These are phyloP conservation scores for Vachellia collinsii DNA, from an alignment of 306 rosid species.

Conservation along the genomic window DNA sequence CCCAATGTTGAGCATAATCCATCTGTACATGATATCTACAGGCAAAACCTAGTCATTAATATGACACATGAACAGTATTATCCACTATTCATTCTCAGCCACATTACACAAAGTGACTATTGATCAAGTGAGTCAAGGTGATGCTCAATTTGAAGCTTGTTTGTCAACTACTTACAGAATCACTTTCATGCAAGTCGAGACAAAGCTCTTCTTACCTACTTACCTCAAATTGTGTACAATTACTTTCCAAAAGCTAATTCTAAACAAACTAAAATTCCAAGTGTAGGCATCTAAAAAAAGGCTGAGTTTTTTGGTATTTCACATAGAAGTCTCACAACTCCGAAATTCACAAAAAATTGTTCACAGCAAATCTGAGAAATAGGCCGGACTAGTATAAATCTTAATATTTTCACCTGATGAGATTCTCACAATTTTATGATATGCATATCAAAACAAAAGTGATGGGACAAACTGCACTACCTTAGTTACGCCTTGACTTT, in stretches of 20 bases:
- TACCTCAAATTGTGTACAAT: too few relatives aligned
- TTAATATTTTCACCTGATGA: not conserved
- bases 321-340: slow-evolving; percentile 2
- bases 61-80: not conserved
- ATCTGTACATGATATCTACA: slow-evolving; percentile 28
- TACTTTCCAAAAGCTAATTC: too few relatives aligned
- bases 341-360: slow-evolving; percentile 2
- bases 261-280: too few relatives aligned
- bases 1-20: slow-evolving; percentile 7
- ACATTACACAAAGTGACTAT: not conserved
- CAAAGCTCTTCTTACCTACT: too few relatives aligned
- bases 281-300: not conserved
- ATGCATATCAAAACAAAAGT: not conserved
- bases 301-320: not conserved
- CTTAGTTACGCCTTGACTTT: slow-evolving; percentile 75
- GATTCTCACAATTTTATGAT: not conserved
- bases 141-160: not conserved
- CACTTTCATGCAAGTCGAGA: too few relatives aligned
- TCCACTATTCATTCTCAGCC: not conserved
- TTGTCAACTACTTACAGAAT: not conserved
- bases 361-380: not conserved
- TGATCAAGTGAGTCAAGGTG: not conserved
- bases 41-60: slow-evolving; percentile 23
- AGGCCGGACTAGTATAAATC: not conserved
- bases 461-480: slow-evolving; percentile 35